Evolutionary conservation across 192 early-diverging fungal genomes (phyloP).

Genomic region (Entomortierella chlamydospora): DNA sequence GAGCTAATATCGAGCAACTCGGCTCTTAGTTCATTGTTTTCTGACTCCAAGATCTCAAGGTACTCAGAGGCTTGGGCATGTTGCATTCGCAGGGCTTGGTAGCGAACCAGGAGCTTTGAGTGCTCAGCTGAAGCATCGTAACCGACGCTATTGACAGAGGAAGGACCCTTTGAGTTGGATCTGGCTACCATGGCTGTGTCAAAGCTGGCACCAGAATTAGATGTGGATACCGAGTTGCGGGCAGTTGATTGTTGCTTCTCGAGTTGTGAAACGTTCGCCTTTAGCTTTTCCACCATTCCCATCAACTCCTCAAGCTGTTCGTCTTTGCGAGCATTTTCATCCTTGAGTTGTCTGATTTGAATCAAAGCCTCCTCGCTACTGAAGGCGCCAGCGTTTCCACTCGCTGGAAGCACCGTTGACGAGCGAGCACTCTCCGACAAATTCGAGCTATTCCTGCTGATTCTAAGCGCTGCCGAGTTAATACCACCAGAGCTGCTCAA

Average conservation of each 20-base stretch:
- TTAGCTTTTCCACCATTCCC: not conserved
- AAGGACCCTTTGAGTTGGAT: not conserved
- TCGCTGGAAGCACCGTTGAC: not conserved
- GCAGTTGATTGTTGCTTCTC: not conserved
- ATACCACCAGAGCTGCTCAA: slow-evolving; percentile 11
- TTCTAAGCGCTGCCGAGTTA: slow-evolving; percentile 1
- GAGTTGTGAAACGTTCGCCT: not conserved
- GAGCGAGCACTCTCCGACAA: slow-evolving; percentile 17
- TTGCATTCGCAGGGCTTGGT: slow-evolving; percentile 24
- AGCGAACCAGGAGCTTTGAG: slow-evolving; percentile 21
- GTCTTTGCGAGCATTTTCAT: slow-evolving; percentile 33
- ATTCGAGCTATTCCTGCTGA: slow-evolving; percentile 14
- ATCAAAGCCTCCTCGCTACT: not conserved
- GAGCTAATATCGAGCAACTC: slow-evolving; percentile 16
- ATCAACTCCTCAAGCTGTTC: slow-evolving; percentile 18
- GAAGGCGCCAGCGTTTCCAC: not conserved
- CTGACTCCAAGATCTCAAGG: slow-evolving; percentile 14
- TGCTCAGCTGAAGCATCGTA: slow-evolving; percentile 35
- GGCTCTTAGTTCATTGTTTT: slow-evolving; percentile 30
- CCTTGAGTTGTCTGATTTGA: slow-evolving; percentile 31
- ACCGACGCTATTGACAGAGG: slow-evolving; percentile 33
- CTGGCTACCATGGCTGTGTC: not conserved
- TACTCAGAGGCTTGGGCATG: slow-evolving; percentile 39
- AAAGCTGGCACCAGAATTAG: not conserved
- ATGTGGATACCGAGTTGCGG: not conserved